Base-by-base conservation (phyloP, 306 rosid species). In the Vigna unguiculata region DNA sequence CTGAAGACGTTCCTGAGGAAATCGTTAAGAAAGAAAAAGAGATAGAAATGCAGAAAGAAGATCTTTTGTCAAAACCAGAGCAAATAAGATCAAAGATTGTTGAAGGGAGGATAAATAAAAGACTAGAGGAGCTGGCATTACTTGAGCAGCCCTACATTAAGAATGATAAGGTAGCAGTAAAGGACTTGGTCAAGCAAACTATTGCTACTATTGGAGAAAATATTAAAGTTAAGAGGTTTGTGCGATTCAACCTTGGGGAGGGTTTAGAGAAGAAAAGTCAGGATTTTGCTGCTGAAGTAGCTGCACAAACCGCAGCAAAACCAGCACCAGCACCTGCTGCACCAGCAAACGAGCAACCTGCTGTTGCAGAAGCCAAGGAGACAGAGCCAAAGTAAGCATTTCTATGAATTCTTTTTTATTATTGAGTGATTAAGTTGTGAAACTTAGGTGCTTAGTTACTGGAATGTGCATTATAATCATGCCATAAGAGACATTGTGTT, bases 201-300 rank as follows among this genome's bases (percentile, higher is more conserved):
- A 88, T 96, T 80, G 96, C 99, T 73, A 91, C 97, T 47, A 74
- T 96, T 57, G 98, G 99, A 72, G 99, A 96, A 84, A 96, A 96
- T 78, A 96, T 96, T 34, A 91, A 91, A 85, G 99, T 96, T 51
- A 93, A 86, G 79, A 93, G 99, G 76, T 96, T 93, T 78, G 93
- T 93, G 69, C 85, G 96, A 79, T 96, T 80, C 88, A 96, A 91
- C 80, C 98, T 96, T 55, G 99, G 99, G 63, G 99, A 96, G 78
- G 99, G 99, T 84, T 87, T 96, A 88, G 93, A 92, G 80, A 96
- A 96, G 89, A 91, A 86, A 87, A 96, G 96, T 75, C 98, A 93
- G 82, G 97, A 92, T 83, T 96, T 96, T 82, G 98, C 99, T 66
- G 99, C 98, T 24, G 99, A 96, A 83, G 99, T 96, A 65, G 99